Evolutionary conservation across 805 yeast species (phyloP).

Genomic region (Wickerhamiella kurtzmanii): DNA sequence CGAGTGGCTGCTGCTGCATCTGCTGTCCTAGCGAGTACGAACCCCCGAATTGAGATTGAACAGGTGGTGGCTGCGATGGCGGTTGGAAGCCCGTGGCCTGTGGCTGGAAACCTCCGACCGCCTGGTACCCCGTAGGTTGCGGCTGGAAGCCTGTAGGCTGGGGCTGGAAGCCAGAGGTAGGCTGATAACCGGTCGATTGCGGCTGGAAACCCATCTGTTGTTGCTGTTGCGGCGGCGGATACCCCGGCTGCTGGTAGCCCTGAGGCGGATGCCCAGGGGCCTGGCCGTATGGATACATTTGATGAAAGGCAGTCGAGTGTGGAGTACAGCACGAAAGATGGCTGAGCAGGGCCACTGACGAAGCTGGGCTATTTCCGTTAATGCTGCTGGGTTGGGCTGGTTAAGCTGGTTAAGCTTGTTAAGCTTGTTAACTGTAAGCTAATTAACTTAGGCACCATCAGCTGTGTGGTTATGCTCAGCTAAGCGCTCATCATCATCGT

Average conservation of each 20-base stretch:
- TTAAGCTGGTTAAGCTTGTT: too few species aligned
- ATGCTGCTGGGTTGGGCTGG: too few species aligned
- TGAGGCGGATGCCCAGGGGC: slow-evolving; percentile 11
- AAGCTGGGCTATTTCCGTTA: too few species aligned
- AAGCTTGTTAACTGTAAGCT: too few species aligned
- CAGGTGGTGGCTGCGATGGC: slow-evolving; percentile 18
- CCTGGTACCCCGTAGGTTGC: too few species aligned
- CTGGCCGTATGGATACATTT: slow-evolving; percentile 15
- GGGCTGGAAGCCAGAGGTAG: slow-evolving; percentile 7
- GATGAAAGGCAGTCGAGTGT: neutral
- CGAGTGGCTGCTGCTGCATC: too few species aligned
- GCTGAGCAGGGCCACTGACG: too few species aligned
- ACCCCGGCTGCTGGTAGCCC: neutral
- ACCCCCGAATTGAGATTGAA: slow-evolving; percentile 13
- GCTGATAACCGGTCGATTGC: slow-evolving; percentile 6
- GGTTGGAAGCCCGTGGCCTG: slow-evolving; percentile 14
- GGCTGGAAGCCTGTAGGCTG: slow-evolving; percentile 10
- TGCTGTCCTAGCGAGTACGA: slow-evolving; percentile 31
- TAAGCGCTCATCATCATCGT: too few species aligned
- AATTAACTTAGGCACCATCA: too few species aligned
- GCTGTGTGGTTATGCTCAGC: too few species aligned
- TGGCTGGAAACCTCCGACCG: slow-evolving; percentile 3
- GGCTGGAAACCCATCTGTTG: slow-evolving; percentile 8
- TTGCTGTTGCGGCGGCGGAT: slow-evolving; percentile 10
- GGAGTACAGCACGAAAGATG: too few species aligned